Evolutionary conservation across 805 yeast species (phyloP), one percentile per base, ranked within the genome.

Genomic region (Starmerella vaccinii): DNA sequence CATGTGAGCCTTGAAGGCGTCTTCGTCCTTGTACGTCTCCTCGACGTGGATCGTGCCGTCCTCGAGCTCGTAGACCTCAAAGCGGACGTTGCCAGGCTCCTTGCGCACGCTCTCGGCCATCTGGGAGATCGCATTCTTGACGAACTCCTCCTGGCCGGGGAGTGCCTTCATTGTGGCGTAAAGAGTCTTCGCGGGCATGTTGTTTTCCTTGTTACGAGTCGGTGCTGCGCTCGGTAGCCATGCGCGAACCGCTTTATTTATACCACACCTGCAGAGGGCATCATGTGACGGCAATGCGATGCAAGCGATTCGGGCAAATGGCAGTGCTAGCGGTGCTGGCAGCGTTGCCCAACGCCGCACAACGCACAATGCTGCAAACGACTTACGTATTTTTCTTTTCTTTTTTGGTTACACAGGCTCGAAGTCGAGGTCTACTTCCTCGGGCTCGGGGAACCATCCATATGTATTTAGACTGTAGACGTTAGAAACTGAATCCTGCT

Each of bases 401-500:
- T n/a, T n/a, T n/a, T n/a, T n/a, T 6, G 16, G 39, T 12, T 47
- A 32, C 26, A 38, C 35, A 8, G 46, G 16, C 34, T 45, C 53
- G 47, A 54, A 54, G 18, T 54, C 55, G 22, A 53, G 53, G 26
- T 54, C 55, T 7, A 58, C 49, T 23, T 57, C 55, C 27, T 54
- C 58, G 7, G 53, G 53, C 29, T 61, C 62, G 3, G 88, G 88
- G 61, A 81, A 82, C 90, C 92, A 84, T 12, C 90, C 92, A 58
- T 61, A 73, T 13, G 65, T 70, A 1, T 61, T 57, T 26, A 81
- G 55, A 50, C 68, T 72, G 1, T 80, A 73, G n/a, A 27, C 13
- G 1, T 7, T n/a, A 10, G 32, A 5, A 4, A 18, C 34, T 22
- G 15, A n/a, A 21, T 64, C 64, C 40, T 65, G 57, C 15, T 53